phyloP scores from a whole-genome alignment of 768 basidiomycete species.

The Ramaria rubella region DNA sequence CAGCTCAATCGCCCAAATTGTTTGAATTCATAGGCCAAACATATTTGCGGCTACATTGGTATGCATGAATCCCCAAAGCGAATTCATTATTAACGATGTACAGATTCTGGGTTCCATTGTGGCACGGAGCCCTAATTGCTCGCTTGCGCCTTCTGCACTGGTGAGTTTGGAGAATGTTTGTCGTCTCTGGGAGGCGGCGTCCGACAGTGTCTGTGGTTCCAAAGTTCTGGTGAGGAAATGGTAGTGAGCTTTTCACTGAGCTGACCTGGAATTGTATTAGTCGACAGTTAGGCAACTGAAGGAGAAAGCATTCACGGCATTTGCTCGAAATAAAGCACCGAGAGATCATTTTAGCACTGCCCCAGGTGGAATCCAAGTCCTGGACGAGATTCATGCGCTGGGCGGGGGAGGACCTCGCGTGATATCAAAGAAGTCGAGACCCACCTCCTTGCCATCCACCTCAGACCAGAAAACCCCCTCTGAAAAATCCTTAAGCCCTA shows the following conservation, averaged over 20 bases:
- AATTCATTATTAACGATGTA: background rate
- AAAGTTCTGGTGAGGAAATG: background rate
- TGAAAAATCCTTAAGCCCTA: too few species aligned
- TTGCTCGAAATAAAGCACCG: background rate
- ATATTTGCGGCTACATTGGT: constrained; percentile 2
- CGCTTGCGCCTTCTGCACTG: constrained; percentile 65
- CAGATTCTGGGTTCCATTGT: constrained; percentile 77
- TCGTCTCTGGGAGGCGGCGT: constrained; percentile 60
- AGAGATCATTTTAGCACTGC: background rate
- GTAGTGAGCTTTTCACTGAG: background rate
- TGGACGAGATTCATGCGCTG: constrained; percentile 5
- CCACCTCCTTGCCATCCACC: background rate
- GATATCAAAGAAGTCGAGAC: background rate
- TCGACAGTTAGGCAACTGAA: background rate
- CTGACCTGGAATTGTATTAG: background rate
- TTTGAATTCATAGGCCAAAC: constrained; percentile 4
- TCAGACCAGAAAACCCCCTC: background rate
- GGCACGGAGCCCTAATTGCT: constrained; percentile 64
- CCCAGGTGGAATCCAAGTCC: background rate
- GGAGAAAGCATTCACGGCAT: constrained; percentile 6
- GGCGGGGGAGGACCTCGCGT: constrained; percentile 1
- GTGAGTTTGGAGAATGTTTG: constrained; percentile 56
- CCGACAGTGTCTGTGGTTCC: constrained; percentile 17
- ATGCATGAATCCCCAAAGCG: background rate
- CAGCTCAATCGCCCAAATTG: background rate